Evolutionary conservation across 495 filamentous ascomycete genomes (phyloP).

Genomic region (Tuber aestivum): DNA sequence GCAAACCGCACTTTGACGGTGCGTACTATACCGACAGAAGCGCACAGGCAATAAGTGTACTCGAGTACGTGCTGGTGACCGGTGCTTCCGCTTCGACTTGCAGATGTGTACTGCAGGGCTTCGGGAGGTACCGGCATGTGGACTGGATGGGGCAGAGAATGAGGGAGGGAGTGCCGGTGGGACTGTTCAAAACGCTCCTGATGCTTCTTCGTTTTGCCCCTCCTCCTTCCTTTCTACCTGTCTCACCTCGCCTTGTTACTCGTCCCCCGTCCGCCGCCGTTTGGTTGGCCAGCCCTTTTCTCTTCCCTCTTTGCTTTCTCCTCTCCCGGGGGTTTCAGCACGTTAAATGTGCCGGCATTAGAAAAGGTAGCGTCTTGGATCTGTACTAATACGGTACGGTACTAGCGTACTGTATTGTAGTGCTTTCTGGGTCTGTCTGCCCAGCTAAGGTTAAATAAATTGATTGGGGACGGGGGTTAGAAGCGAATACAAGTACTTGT

Average conservation of each 20-base stretch:
- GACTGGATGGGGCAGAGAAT: background rate
- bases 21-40: background rate
- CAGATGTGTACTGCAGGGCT: too few relatives aligned
- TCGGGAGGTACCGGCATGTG: too few relatives aligned
- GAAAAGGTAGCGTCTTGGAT: too few relatives aligned
- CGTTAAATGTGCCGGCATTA: too few relatives aligned
- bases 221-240: background rate
- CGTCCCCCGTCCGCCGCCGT: background rate
- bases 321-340: too few relatives aligned
- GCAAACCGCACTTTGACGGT: background rate
- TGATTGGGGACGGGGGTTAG: background rate
- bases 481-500: too few relatives aligned
- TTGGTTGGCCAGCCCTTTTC: too few relatives aligned
- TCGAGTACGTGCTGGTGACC: background rate
- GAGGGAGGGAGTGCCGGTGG: background rate
- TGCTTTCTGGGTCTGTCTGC: background rate
- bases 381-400: too few relatives aligned
- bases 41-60: background rate
- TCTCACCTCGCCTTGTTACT: background rate
- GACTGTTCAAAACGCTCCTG: background rate
- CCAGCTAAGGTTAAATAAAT: background rate
- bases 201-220: background rate
- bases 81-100: background rate
- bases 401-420: too few relatives aligned
- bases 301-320: too few relatives aligned